A percentile compares a stretch with the other conserved stretches of the same genome.
These are phyloP conservation scores for Blepharisma japonicum DNA, from an alignment of 73 alveolate species.

Conservation along the genomic window DNA sequence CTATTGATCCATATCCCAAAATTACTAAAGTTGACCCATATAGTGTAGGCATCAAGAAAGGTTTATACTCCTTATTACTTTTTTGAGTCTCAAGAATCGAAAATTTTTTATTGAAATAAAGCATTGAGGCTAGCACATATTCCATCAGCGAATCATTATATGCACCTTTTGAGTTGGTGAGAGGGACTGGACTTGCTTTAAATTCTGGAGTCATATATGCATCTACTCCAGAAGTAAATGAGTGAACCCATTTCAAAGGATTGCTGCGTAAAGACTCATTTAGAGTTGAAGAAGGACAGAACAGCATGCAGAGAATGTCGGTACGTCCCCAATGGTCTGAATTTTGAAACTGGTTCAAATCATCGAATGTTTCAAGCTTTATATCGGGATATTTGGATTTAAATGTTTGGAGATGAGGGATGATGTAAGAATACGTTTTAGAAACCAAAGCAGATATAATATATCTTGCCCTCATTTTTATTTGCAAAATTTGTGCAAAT, in stretches of 20 bases:
- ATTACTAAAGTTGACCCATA: conserved; percentile 23
- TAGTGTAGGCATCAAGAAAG: neutral
- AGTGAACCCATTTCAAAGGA: neutral
- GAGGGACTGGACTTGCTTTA: neutral
- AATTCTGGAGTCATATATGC: neutral
- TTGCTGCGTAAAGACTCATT: too few species aligned
- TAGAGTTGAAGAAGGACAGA: too few species aligned
- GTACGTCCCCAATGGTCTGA: too few species aligned
- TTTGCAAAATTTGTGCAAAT: too few species aligned
- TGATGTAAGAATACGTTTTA: too few species aligned
- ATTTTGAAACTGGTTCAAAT: too few species aligned
- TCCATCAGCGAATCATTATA: conserved; percentile 22
- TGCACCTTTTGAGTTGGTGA: conserved; percentile 31
- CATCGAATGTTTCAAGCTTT: too few species aligned
- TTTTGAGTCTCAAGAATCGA: neutral
- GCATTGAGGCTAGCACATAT: conserved; percentile 12
- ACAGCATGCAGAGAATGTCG: too few species aligned
- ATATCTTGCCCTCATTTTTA: too few species aligned
- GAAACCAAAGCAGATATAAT: too few species aligned
- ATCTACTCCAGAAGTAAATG: neutral
- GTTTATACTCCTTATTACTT: neutral
- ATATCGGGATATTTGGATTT: too few species aligned
- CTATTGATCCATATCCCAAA: conserved; percentile 55
- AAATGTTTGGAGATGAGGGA: too few species aligned
- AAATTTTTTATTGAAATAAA: conserved; percentile 14